These are phyloP conservation scores for Proliferodiscus dingleyae DNA, from an alignment of 2,329 filamentous ascomycete genomes.

Conservation along the genomic window DNA sequence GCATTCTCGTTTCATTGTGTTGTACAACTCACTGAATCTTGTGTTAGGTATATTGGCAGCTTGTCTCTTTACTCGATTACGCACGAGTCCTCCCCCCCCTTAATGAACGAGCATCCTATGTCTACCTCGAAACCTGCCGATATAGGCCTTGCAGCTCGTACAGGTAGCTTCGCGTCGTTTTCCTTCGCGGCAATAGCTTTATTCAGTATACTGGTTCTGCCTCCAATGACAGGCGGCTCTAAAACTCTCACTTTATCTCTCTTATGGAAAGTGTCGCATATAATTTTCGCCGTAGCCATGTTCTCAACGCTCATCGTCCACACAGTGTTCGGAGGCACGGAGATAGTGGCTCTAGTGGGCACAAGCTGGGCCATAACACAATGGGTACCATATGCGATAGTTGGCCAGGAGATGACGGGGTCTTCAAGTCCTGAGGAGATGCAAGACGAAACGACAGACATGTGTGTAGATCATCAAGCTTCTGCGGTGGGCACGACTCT, in stretches of 20 bases:
- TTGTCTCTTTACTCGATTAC: conserved; percentile 1
- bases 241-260: conserved; percentile 11
- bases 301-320: conserved; percentile 3
- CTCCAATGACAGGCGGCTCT: background rate
- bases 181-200: background rate
- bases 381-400: conserved; percentile 29
- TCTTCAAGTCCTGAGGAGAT: background rate
- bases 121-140: background rate
- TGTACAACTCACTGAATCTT: background rate
- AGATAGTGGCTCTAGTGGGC: conserved; percentile 11
- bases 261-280: conserved; percentile 17
- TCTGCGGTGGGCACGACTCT: background rate
- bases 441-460: background rate
- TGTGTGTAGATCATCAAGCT: background rate
- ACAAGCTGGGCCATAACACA: conserved; percentile 30
- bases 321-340: background rate
- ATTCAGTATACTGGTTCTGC: background rate
- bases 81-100: background rate
- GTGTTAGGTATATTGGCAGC: conserved; percentile 12
- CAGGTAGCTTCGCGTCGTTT: background rate
- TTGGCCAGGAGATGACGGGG: conserved; percentile 25
- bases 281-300: conserved; percentile 1
- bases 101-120: too few relatives aligned
- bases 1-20: conserved; percentile 2
- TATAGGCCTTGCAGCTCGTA: background rate